Conservation (phyloP, 306 rosid species). For the Ceratonia siliqua region DNA sequence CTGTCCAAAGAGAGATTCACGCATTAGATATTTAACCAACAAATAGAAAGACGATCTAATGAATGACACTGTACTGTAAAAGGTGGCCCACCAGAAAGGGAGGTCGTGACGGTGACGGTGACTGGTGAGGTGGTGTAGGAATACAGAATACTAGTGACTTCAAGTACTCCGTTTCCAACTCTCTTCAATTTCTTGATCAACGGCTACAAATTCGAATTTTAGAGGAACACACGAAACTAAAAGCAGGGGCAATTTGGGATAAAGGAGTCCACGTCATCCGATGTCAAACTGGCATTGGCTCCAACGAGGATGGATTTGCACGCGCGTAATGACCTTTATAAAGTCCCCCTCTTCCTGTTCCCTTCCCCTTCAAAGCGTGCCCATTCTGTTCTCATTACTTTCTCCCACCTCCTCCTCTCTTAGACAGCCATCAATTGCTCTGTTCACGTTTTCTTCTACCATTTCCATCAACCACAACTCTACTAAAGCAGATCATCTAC, state of each 20-base stretch:
- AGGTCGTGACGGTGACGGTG: too few relatives aligned
- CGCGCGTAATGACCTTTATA: constrained; percentile 64
- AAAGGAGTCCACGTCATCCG: constrained; percentile 44
- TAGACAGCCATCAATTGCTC: constrained; percentile 48
- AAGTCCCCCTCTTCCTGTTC: constrained; percentile 40
- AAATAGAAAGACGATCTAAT: too few relatives aligned
- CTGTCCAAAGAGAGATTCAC: not conserved
- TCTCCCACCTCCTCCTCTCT: constrained; percentile 30
- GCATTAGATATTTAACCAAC: too few relatives aligned
- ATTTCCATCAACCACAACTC: constrained; percentile 28
- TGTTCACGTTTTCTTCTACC: constrained; percentile 42
- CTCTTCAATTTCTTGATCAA: constrained; percentile 39
- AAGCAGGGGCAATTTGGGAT: not conserved
- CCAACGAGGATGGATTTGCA: constrained; percentile 42
- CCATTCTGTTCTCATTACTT: constrained; percentile 50
- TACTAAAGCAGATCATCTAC: constrained; percentile 30
- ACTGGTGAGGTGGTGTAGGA: not conserved
- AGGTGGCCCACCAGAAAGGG: too few relatives aligned
- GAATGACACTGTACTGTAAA: too few relatives aligned
- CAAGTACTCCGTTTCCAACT: too few relatives aligned
- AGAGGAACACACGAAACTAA: not conserved
- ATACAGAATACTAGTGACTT: too few relatives aligned
- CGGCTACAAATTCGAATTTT: constrained; percentile 55
- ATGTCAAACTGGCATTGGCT: constrained; percentile 49
- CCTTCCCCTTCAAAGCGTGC: constrained; percentile 61